Base-by-base conservation (phyloP, 257 asterid genomes). In the Nicotiana attenuata region DNA sequence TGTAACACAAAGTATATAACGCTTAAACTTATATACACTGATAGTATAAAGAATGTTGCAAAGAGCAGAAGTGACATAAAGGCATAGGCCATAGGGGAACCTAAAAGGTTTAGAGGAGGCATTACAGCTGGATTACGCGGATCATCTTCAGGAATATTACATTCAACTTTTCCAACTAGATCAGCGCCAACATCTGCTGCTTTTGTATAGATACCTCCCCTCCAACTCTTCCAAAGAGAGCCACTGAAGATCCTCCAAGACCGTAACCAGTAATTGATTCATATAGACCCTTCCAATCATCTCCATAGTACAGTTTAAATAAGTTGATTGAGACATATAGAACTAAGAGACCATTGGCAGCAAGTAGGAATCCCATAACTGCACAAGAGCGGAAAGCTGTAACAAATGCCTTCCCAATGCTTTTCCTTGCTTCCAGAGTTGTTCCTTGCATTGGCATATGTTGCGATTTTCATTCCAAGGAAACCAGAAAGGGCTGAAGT, bases 121-220 rank as follows among this genome's bases (percentile, higher is more conserved):
- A n/a, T 75, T 86, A 88, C 92, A 57, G 91, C 92, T 57, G 91
- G 92, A 65, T 89, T 88, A 14, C 90, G 78, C 1, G 91, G 92
- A 83, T 89, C 91, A 77, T 89, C 92, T 80, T 89, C 90, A 50
- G 92, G 92, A 19, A 89, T 89, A 60, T 81, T 81, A 80, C 77
- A 77, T 82, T 88, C 91, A 66, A 86, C 89, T 84, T 89, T 89
- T 31, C 90, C 92, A 2, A 89, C 90, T 63, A 89, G 90, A 83
- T 89, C 92, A 19, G 90, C 92, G 38, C 92, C 92, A 47, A 89
- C 90, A 83, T 89, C 92, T 66, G 92, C 92, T 65, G 90, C 90
- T 83, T 89, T 89, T 0, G 90, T 87, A 81, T 89, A 89, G 35
- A 87, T 89, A 56, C 92, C 92, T 50, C 91, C 92, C 91, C 92